These are phyloP conservation scores for Tubosaeta brunneosetosa DNA, from an alignment of 768 basidiomycete species.

Conservation along the genomic window DNA sequence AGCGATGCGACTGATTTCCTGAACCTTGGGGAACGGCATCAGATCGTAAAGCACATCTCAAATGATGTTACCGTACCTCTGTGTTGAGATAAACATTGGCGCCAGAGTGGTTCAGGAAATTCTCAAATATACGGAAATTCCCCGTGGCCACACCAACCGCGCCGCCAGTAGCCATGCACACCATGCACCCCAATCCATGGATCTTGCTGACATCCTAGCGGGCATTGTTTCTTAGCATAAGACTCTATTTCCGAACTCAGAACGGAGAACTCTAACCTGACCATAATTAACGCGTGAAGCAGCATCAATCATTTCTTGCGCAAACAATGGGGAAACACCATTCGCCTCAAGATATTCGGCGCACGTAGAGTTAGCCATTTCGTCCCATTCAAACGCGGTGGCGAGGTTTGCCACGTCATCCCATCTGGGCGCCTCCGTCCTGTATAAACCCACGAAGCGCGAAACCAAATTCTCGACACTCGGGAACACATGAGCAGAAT, in stretches of 20 bases:
- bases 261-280: conserved; percentile 41
- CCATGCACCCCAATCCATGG: conserved; percentile 71
- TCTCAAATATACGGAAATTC: conserved; percentile 80
- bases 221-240: background rate
- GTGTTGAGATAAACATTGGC: conserved; percentile 72
- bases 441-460: conserved; percentile 54
- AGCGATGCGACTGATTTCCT: conserved; percentile 44
- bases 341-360: conserved; percentile 51
- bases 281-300: conserved; percentile 84
- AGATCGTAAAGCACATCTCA: background rate
- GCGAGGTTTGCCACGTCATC: conserved; percentile 56
- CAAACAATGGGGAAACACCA: conserved; percentile 55
- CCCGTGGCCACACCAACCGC: conserved; percentile 70
- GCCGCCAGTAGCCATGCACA: conserved; percentile 66
- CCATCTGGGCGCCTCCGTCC: conserved; percentile 53
- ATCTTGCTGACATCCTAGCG: conserved; percentile 61
- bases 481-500: conserved; percentile 1
- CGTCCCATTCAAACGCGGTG: conserved; percentile 45
- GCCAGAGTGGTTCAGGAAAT: conserved; percentile 65
- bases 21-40: conserved; percentile 38
- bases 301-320: conserved; percentile 71
- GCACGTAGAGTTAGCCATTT: conserved; percentile 47
- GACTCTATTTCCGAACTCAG: background rate
- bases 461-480: conserved; percentile 57
- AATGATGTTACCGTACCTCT: conserved; percentile 38